A percentile compares a stretch with the other conserved stretches of the same genome.
phyloP scores from a whole-genome alignment of 495 filamentous ascomycete species.

The Aspergillus taichungensis region DNA sequence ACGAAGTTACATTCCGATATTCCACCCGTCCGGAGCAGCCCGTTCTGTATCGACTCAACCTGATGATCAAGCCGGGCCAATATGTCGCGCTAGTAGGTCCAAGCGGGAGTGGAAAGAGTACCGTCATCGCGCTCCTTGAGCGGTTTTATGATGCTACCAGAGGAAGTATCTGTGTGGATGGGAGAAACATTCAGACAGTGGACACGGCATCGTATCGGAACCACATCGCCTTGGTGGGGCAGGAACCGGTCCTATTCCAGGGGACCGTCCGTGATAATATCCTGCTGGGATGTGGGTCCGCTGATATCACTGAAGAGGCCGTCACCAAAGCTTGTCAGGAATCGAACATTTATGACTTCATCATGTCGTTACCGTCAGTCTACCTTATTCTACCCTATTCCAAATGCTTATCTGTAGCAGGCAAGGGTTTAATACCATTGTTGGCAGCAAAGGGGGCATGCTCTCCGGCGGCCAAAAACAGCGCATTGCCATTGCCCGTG shows the following conservation, averaged over 20 bases:
- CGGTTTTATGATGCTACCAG: conserved; percentile 72
- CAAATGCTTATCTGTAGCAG: conserved; percentile 13
- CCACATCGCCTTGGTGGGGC: conserved; percentile 69
- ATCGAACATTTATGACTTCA: conserved; percentile 89
- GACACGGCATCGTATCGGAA: conserved; percentile 70
- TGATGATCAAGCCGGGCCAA: conserved; percentile 62
- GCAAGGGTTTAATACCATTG: conserved; percentile 65
- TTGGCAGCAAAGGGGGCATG: conserved; percentile 68
- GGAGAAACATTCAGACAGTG: conserved; percentile 58
- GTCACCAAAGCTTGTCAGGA: conserved; percentile 70
- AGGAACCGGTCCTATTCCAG: conserved; percentile 80
- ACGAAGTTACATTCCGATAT: conserved; percentile 73
- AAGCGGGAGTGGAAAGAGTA: conserved; percentile 76
- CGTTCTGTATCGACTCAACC: conserved; percentile 61
- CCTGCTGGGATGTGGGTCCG: conserved; percentile 51
- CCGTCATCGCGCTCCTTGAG: conserved; percentile 68
- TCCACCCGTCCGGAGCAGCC: conserved; percentile 68
- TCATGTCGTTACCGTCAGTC: conserved; percentile 52
- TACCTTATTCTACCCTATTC: neutral
- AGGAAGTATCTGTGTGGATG: conserved; percentile 65
- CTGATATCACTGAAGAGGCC: conserved; percentile 54
- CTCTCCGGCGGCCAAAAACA: conserved; percentile 82
- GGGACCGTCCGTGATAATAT: conserved; percentile 80
- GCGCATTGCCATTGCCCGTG: conserved; percentile 68
- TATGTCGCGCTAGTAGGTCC: conserved; percentile 75